Percentiles rank a stretch among this genome's conserved stretches.
Evolutionary conservation across 106 monocot species (phyloP).

Genomic region (Allium sativum): DNA sequence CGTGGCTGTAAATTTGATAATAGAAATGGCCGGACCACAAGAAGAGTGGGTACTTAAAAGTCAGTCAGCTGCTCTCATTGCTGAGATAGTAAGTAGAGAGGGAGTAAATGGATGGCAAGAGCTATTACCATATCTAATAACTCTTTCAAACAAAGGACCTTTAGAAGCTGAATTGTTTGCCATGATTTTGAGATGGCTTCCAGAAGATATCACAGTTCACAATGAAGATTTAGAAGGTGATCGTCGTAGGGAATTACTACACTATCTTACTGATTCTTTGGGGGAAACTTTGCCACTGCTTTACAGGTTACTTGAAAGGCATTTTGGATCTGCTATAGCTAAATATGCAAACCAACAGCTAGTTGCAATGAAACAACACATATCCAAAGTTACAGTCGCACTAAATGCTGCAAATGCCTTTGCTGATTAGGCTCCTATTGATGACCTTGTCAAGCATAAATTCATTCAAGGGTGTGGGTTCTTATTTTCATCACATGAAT

Average conservation of each 20-base stretch:
- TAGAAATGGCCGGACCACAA: slow-evolving; percentile 47
- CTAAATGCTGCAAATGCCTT: slow-evolving; percentile 95
- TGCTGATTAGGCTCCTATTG: slow-evolving; percentile 94
- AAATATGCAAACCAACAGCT: slow-evolving; percentile 53
- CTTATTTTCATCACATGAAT: slow-evolving; percentile 72
- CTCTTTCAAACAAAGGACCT: slow-evolving; percentile 74
- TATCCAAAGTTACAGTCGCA: slow-evolving; percentile 54
- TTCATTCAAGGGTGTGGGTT: slow-evolving; percentile 76
- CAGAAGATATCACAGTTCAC: slow-evolving; percentile 99
- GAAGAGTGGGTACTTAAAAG: slow-evolving; percentile 98
- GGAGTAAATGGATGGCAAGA: slow-evolving; percentile 72
- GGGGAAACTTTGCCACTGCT: slow-evolving; percentile 81
- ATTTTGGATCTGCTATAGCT: slow-evolving; percentile 71
- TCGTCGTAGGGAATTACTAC: slow-evolving; percentile 64
- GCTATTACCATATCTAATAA: slow-evolving; percentile 69
- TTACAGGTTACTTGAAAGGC: slow-evolving; percentile 83
- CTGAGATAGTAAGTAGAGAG: slow-evolving; percentile 91
- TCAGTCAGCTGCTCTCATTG: slow-evolving; percentile 86
- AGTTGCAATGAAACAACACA: slow-evolving; percentile 62
- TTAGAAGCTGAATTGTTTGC: slow-evolving; percentile 91
- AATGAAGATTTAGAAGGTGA: slow-evolving; percentile 99
- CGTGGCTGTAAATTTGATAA: slow-evolving; percentile 44
- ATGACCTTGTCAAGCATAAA: slow-evolving; percentile 77
- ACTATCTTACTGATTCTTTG: slow-evolving; percentile 81
- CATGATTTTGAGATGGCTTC: slow-evolving; percentile 98